Percentiles rank a stretch among this genome's conserved stretches.
phyloP scores from a whole-genome alignment of 805 yeast genomes.

The Metschnikowia henanensis region DNA sequence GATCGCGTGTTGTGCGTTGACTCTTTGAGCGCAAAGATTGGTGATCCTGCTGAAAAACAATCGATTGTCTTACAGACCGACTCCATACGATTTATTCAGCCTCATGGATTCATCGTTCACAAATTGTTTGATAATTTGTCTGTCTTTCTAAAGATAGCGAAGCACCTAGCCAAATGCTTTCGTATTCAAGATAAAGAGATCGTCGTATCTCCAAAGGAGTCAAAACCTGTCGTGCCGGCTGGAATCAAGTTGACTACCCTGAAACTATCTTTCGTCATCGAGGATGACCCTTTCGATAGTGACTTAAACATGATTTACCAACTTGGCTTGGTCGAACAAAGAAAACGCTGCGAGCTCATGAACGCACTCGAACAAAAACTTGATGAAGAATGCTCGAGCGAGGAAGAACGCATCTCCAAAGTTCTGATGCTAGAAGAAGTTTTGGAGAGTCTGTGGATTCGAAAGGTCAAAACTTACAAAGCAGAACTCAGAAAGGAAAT shows the following conservation, averaged over 20 bases:
- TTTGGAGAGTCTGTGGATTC: constrained; percentile 55
- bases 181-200: constrained; percentile 18
- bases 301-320: constrained; percentile 43
- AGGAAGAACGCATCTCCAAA: constrained; percentile 3
- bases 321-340: constrained; percentile 40
- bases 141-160: constrained; percentile 31
- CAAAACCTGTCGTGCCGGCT: constrained; percentile 30
- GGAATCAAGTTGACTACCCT: constrained; percentile 26
- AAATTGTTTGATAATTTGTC: constrained; percentile 40
- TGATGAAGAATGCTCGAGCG: neutral
- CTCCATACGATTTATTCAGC: constrained; percentile 35
- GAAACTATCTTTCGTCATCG: constrained; percentile 35
- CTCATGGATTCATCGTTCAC: constrained; percentile 38
- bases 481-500: constrained; percentile 13
- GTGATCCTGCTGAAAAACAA: constrained; percentile 7
- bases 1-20: constrained; percentile 18
- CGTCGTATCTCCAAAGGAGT: constrained; percentile 31
- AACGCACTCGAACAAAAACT: constrained; percentile 20
- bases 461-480: constrained; percentile 52
- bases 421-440: constrained; percentile 7
- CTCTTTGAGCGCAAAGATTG: constrained; percentile 3
- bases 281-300: constrained; percentile 45
- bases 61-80: constrained; percentile 17
- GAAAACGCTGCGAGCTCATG: constrained; percentile 34
- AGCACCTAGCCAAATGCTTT: constrained; percentile 32